Base-by-base conservation (phyloP, 257 asterid species). In the Capsicum baccatum region DNA sequence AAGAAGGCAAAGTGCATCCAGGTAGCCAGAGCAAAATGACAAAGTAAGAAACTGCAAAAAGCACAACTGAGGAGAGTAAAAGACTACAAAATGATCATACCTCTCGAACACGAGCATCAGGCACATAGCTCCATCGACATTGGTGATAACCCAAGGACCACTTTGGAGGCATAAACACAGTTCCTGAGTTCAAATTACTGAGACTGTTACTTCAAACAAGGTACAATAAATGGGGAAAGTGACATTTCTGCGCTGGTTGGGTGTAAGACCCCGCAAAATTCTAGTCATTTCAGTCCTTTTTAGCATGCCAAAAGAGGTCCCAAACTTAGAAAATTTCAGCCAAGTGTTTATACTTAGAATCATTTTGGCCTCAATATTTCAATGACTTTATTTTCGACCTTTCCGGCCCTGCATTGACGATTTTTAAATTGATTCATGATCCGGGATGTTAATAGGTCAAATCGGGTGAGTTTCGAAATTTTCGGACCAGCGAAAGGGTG, bases 121-220 rank as follows among this genome's bases (percentile, higher is more conserved):
- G 90, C 55, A 64, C 90, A 88, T 95, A 94, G 90, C 98, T 96
- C 98, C 98, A 96, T 70, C 99, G 98, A 86, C 98, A 96, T 85
- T 96, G 99, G 74, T 96, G 99, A 89, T 96, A 96, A 47, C 99
- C 99, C 91, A 96, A 87, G 81, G 99, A 89, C 98, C 99, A 96
- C 87, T 92, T 96, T 56, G 99, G 98, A 50, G 99, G 99, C 99
- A 96, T 94, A 86, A 89, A 96, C 58, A 92, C 90, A 85, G 98
- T 96, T 79, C 98, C 99, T 96, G 89, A 33, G 79, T 13, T 60
- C 84, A 79, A 79, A 66, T 35, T 52, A 17, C 70, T 64, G 10
- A 52, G 69, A 83, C 62, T 70, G 47, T 16, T 15, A 33, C 81
- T 52, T 76, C 81, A 52, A 6, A 52, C 62, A 76, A 82, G 67